Conservation (phyloP, 1,139 yeast genomes). For the Arxiozyma bovina region DNA sequence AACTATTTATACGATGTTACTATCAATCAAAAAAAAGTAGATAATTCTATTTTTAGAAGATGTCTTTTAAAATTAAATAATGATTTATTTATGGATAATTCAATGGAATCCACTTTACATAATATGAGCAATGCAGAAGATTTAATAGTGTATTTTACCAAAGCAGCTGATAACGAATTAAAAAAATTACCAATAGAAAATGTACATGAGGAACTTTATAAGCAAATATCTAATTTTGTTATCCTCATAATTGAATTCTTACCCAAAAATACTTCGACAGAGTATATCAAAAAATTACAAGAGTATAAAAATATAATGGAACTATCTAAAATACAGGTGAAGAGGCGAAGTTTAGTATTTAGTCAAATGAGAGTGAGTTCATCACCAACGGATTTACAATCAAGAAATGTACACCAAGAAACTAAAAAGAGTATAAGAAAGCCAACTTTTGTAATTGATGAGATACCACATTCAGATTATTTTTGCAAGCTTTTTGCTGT, state of each 20-base stretch:
- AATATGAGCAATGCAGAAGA: constrained; percentile 50
- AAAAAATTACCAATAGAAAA: constrained; percentile 42
- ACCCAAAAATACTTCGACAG: constrained; percentile 36
- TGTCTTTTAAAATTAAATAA: constrained; percentile 54
- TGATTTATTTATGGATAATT: constrained; percentile 46
- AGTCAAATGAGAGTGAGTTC: neutral
- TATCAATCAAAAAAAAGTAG: constrained; percentile 31
- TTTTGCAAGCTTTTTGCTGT: constrained; percentile 38
- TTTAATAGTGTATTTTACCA: constrained; percentile 55
- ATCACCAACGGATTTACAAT: neutral
- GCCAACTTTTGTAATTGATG: constrained; percentile 44
- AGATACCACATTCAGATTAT: constrained; percentile 40
- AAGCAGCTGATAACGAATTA: constrained; percentile 56
- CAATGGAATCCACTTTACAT: constrained; percentile 25
- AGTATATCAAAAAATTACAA: constrained; percentile 37
- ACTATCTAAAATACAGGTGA: constrained; percentile 10
- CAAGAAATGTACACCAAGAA: neutral
- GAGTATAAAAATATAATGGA: constrained; percentile 34
- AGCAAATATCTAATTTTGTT: constrained; percentile 52
- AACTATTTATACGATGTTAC: constrained; percentile 46
- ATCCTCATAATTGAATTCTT: constrained; percentile 44
- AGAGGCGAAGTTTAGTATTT: constrained; percentile 12
- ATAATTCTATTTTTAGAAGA: constrained; percentile 33
- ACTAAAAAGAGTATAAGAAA: neutral
- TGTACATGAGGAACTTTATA: constrained; percentile 41